These are phyloP conservation scores for Triticum dicoccoides DNA, from an alignment of 176 grass and related monocot genomes.

Conservation along the genomic window DNA sequence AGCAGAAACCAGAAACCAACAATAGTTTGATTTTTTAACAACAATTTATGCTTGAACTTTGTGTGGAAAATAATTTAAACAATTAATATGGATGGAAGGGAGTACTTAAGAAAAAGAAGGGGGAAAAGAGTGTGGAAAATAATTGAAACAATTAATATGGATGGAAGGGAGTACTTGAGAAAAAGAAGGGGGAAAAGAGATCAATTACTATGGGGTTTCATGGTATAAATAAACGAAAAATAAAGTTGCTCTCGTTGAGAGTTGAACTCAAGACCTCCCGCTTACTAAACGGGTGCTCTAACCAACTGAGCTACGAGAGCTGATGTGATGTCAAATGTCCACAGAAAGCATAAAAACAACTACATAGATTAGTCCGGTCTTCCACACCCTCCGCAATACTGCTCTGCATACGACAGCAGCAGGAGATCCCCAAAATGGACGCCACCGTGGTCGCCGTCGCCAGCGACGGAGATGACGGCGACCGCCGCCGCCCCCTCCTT, in stretches of 20 bases:
- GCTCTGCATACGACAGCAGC: neutral
- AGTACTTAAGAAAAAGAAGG: too few species aligned
- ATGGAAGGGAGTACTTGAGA: too few species aligned
- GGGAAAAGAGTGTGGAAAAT: too few species aligned
- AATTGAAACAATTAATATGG: too few species aligned
- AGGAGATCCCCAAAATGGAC: conserved; percentile 39
- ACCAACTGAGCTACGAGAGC: conserved; percentile 99
- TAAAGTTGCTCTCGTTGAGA: conserved; percentile 42
- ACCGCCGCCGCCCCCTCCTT: conserved; percentile 30
- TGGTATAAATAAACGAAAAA: too few species aligned
- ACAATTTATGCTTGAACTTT: too few species aligned
- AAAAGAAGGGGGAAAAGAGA: too few species aligned
- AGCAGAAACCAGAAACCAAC: too few species aligned
- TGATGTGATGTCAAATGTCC: neutral
- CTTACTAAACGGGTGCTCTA: conserved; percentile 99
- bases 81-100: too few species aligned
- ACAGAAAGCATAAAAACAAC: fast-evolving
- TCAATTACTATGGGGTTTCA: too few species aligned
- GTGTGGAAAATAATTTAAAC: too few species aligned
- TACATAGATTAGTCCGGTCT: neutral
- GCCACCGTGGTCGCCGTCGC: conserved; percentile 24
- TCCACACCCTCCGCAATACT: neutral
- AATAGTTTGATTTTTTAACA: too few species aligned
- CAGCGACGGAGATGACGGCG: conserved; percentile 35
- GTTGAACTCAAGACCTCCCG: conserved; percentile 96